These are phyloP conservation scores for Magnolia kwangsiensis DNA, from an alignment of 164 flowering plant species.

Conservation along the genomic window DNA sequence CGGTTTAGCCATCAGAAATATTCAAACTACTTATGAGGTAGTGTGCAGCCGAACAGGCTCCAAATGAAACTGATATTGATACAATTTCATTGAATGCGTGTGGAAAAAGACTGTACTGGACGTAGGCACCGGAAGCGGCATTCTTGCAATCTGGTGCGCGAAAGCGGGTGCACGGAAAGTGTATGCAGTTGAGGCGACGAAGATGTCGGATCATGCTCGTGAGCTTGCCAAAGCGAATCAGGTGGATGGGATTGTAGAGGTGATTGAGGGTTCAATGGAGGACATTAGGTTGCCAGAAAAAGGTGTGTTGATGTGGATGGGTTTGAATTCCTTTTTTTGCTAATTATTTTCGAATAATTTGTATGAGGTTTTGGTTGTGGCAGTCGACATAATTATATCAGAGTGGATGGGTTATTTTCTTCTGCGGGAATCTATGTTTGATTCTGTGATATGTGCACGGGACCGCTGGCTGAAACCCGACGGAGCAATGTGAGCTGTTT, in stretches of 20 bases:
- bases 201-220: constrained; percentile 89
- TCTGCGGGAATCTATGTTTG: constrained; percentile 97
- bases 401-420: constrained; percentile 99
- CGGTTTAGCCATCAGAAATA: neutral
- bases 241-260: constrained; percentile 71
- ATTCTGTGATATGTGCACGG: constrained; percentile 94
- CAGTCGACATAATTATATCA: constrained; percentile 95
- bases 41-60: neutral
- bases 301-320: constrained; percentile 35
- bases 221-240: constrained; percentile 73
- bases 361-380: constrained; percentile 11
- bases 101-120: constrained; percentile 74
- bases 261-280: constrained; percentile 91
- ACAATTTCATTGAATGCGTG: constrained; percentile 5
- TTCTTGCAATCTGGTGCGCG: constrained; percentile 97
- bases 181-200: constrained; percentile 97
- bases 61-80: constrained; percentile 20
- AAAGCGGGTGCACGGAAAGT: constrained; percentile 98
- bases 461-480: constrained; percentile 91
- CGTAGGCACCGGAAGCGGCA: constrained; percentile 99
- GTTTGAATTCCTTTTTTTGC: too few relatives aligned
- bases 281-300: constrained; percentile 83
- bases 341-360: neutral
- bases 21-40: neutral
- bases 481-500: constrained; percentile 73